Evolutionary conservation across 768 basidiomycete genomes (phyloP).

Genomic region (Trametes punicea): DNA sequence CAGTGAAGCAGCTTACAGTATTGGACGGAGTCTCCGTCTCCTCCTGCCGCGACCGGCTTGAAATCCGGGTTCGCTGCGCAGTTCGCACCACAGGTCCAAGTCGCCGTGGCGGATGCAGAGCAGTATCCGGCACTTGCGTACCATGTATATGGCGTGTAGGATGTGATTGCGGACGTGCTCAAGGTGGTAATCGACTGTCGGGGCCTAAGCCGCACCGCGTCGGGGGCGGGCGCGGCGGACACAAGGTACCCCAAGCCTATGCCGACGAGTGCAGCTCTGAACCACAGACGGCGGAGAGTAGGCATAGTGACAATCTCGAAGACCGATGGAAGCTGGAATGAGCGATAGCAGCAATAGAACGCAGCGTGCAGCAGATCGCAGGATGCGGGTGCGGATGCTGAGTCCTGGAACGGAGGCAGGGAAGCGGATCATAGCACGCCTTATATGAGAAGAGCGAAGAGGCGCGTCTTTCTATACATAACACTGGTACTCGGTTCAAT

Average conservation of each 20-base stretch:
- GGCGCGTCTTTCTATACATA: not conserved
- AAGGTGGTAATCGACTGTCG: slow-evolving; percentile 26
- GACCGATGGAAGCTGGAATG: not conserved
- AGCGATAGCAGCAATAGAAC: not conserved
- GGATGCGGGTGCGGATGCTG: not conserved
- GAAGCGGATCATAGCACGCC: not conserved
- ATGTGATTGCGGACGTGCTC: slow-evolving; percentile 24
- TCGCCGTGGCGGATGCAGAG: slow-evolving; percentile 23
- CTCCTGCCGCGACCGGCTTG: slow-evolving; percentile 45
- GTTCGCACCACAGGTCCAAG: slow-evolving; percentile 35
- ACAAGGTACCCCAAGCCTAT: not conserved
- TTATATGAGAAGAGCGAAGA: not conserved
- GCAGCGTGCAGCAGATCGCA: not conserved
- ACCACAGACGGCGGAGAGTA: not conserved
- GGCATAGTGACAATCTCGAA: not conserved
- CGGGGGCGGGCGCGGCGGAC: slow-evolving; percentile 1
- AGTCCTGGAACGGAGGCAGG: not conserved
- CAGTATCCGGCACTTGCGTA: slow-evolving; percentile 35
- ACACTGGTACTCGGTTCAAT: not conserved
- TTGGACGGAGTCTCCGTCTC: slow-evolving; percentile 40
- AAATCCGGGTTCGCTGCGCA: slow-evolving; percentile 49
- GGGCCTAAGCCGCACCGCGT: not conserved
- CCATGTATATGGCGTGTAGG: slow-evolving; percentile 30
- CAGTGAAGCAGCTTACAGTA: slow-evolving; percentile 35
- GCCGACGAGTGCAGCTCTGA: not conserved